These are phyloP conservation scores for Daphne laureola DNA, from an alignment of 441 rosid genomes.

Conservation along the genomic window DNA sequence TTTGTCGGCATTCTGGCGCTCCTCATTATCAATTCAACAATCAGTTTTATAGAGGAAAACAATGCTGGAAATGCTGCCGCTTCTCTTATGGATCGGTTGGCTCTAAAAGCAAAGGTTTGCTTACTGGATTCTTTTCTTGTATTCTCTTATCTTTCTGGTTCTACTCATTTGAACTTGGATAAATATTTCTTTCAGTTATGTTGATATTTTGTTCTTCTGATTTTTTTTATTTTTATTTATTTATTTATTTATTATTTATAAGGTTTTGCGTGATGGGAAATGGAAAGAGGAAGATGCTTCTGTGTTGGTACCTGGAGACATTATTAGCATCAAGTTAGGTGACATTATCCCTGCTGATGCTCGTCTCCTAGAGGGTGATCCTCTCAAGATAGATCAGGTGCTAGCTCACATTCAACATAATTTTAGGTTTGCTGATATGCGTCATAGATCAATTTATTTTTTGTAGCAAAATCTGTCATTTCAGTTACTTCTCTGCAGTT, in stretches of 20 bases:
- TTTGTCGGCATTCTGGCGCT: conserved; percentile 42
- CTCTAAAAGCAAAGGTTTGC: conserved; percentile 49
- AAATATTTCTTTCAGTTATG: too few relatives aligned
- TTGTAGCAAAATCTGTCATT: too few relatives aligned
- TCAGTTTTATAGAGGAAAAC: conserved; percentile 59
- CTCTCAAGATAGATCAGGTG: conserved; percentile 40
- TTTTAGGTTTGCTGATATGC: too few relatives aligned
- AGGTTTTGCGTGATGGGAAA: conserved; percentile 33
- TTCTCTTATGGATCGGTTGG: conserved; percentile 58
- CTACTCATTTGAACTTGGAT: too few relatives aligned
- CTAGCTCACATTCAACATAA: neutral
- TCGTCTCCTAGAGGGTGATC: conserved; percentile 37
- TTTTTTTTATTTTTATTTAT: too few relatives aligned
- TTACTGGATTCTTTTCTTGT: too few relatives aligned
- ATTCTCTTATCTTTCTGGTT: neutral
- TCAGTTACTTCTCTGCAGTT: too few relatives aligned
- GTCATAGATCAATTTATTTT: too few relatives aligned
- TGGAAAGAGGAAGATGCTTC: conserved; percentile 39
- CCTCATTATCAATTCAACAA: conserved; percentile 49
- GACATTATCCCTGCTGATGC: conserved; percentile 42
- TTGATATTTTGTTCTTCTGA: neutral
- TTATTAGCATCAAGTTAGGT: conserved; percentile 32
- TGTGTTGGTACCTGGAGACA: conserved; percentile 39
- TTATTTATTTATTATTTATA: conserved; percentile 2
- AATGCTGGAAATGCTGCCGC: conserved; percentile 66